phyloP scores from a whole-genome alignment of 1,139 yeast genomes.

The Arxiozyma slooffiae region DNA sequence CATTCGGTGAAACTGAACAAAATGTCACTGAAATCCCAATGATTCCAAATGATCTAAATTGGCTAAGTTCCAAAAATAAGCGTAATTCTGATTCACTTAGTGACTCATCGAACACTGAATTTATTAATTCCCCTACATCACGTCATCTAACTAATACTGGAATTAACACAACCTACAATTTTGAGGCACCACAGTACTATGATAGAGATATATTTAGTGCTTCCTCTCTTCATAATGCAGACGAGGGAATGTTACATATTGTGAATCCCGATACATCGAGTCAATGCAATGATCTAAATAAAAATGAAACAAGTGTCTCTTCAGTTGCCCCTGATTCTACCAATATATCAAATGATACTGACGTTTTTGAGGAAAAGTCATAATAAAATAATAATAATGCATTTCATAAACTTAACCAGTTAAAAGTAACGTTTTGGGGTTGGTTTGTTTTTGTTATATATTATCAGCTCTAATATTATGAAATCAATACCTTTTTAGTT shows the following conservation, averaged over 20 bases:
- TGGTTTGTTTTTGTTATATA: no score
- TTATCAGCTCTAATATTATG: neutral
- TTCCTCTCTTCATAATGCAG: slow-evolving; percentile 60
- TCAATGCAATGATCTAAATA: slow-evolving; percentile 3
- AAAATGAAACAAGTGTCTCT: slow-evolving; percentile 10
- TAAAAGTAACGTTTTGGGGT: no score
- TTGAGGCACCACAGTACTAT: slow-evolving; percentile 19
- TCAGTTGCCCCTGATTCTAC: slow-evolving; percentile 1
- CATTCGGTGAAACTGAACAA: slow-evolving; percentile 29
- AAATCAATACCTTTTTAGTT: neutral
- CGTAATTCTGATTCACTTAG: slow-evolving; percentile 1
- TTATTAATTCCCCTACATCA: neutral
- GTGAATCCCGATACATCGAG: slow-evolving; percentile 25
- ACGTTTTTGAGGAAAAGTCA: neutral
- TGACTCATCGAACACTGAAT: slow-evolving; percentile 1
- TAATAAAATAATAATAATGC: neutral
- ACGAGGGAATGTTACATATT: slow-evolving; percentile 25
- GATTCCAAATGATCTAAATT: slow-evolving; percentile 2
- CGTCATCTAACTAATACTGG: neutral
- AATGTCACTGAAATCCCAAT: slow-evolving; percentile 17
- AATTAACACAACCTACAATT: slow-evolving; percentile 10
- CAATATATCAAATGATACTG: neutral
- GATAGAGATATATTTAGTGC: slow-evolving; percentile 46
- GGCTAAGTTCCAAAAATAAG: neutral
- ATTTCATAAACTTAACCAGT: neutral